Conservation (phyloP, 2,329 filamentous ascomycete species). For the Botrytis porri region DNA sequence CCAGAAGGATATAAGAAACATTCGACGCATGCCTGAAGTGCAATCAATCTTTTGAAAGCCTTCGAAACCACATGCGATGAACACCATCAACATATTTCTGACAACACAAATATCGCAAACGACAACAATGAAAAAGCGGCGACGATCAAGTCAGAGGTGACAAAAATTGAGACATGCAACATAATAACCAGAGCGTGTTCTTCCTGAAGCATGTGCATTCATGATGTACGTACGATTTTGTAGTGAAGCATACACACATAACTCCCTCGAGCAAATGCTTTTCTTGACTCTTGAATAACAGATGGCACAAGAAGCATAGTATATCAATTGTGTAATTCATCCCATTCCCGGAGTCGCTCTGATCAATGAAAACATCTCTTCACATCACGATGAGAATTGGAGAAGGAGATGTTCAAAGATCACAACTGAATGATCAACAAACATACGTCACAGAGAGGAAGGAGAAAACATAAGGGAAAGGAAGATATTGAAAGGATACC, state of each 20-base stretch:
- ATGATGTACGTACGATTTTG: background rate
- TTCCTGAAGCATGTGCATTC: background rate
- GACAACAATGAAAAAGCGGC: background rate
- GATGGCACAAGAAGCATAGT: background rate
- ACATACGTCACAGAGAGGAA: background rate
- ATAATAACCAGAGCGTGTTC: background rate
- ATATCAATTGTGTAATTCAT: background rate
- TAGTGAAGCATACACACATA: background rate
- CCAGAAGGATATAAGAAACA: rapidly evolving
- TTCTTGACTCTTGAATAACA: background rate
- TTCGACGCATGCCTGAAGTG: too few species aligned
- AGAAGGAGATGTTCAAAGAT: too few species aligned
- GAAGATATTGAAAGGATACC: background rate
- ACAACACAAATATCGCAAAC: background rate
- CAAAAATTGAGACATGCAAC: background rate
- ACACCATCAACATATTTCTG: rapidly evolving
- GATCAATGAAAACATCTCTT: background rate
- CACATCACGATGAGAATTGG: rapidly evolving
- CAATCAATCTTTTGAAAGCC: too few species aligned
- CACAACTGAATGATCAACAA: too few species aligned
- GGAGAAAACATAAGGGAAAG: background rate
- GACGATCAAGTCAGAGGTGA: background rate
- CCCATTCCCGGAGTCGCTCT: background rate
- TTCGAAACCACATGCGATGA: too few species aligned
- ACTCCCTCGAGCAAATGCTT: background rate